phyloP scores from a whole-genome alignment of 495 filamentous ascomycete genomes.

The Evernia prunastri region DNA sequence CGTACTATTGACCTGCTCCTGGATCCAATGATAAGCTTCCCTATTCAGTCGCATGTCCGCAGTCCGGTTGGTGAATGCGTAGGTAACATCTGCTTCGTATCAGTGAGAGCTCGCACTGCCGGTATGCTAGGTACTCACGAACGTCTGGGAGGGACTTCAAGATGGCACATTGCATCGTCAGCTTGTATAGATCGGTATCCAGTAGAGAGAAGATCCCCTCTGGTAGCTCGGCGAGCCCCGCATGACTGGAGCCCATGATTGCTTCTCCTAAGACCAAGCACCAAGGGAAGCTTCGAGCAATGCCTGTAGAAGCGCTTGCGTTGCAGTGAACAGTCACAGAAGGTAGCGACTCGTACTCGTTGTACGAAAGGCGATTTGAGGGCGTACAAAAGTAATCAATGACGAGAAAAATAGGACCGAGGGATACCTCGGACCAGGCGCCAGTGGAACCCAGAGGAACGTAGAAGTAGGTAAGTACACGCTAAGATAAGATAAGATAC shows the following conservation, averaged over 20 bases:
- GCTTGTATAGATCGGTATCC: constrained; percentile 95
- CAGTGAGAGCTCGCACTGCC: constrained; percentile 20
- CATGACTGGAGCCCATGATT: constrained; percentile 12
- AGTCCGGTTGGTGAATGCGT: constrained; percentile 91
- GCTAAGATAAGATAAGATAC: constrained; percentile 17
- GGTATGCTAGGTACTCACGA: constrained; percentile 38
- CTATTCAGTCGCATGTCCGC: constrained; percentile 85
- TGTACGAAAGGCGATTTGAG: background rate
- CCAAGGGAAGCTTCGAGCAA: no score
- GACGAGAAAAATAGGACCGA: background rate
- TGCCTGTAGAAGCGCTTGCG: no score
- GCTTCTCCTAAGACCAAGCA: background rate
- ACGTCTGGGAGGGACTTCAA: constrained; percentile 83
- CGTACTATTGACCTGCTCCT: constrained; percentile 71
- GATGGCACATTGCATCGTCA: constrained; percentile 98
- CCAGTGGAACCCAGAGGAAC: background rate
- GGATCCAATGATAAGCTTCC: constrained; percentile 76
- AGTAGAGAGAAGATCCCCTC: constrained; percentile 83
- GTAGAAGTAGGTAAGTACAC: no score
- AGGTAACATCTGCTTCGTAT: constrained; percentile 58
- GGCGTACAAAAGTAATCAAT: no score
- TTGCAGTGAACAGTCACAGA: background rate
- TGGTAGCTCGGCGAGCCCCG: constrained; percentile 28
- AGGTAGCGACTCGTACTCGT: no score
- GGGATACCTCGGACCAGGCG: background rate